These are phyloP conservation scores for Neostapfia colusana DNA, from an alignment of 176 grass and related monocot genomes.

Conservation along the genomic window DNA sequence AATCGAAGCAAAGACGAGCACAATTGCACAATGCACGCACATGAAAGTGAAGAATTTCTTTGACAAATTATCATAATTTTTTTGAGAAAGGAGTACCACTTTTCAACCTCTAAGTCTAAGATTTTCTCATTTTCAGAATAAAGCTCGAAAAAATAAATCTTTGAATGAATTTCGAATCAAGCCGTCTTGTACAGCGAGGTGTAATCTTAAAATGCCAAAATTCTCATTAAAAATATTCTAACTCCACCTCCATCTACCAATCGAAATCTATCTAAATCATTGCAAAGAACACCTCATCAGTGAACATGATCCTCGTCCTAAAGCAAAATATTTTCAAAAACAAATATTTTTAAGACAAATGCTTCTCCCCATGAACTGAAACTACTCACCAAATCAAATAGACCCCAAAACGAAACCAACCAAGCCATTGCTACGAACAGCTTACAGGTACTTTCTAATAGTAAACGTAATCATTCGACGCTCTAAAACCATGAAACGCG, in stretches of 20 bases:
- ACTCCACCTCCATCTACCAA: not conserved
- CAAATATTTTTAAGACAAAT: not conserved
- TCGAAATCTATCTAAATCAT: constrained; percentile 18
- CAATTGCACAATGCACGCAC: constrained; percentile 11
- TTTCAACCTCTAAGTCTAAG: constrained; percentile 32
- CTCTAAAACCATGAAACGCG: not conserved
- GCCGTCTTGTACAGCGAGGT: not conserved
- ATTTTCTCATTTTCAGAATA: constrained; percentile 28
- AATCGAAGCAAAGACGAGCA: constrained; percentile 22
- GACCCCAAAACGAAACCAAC: constrained; percentile 19
- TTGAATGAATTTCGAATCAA: constrained; percentile 28
- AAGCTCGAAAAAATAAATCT: not conserved
- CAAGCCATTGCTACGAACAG: constrained; percentile 25
- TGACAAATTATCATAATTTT: not conserved
- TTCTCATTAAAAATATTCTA: constrained; percentile 5
- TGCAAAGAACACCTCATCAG: constrained; percentile 3
- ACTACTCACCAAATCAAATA: constrained; percentile 29
- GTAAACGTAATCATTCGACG: constrained; percentile 30
- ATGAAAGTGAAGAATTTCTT: constrained; percentile 14
- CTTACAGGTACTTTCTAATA: not conserved
- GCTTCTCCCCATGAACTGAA: constrained; percentile 3
- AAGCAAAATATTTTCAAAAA: constrained; percentile 26
- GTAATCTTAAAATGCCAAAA: not conserved
- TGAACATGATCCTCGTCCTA: not conserved
- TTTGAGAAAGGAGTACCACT: not conserved